These are phyloP conservation scores for Logfia minima DNA, from an alignment of 129 eudicot genomes.

Conservation along the genomic window DNA sequence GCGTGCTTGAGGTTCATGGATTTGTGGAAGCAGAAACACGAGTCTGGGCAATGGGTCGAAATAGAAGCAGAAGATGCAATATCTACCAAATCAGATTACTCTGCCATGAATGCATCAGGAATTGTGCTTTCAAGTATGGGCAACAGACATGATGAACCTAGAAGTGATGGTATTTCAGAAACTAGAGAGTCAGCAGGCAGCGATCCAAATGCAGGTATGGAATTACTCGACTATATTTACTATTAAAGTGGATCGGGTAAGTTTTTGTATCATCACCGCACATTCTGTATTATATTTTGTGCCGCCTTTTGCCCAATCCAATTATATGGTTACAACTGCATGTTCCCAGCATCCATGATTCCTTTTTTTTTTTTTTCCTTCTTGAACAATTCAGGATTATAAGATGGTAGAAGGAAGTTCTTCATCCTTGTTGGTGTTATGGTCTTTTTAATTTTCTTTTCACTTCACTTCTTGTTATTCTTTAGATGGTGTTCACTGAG, in stretches of 20 bases:
- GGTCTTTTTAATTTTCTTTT: no score
- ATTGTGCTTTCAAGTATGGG: conserved; percentile 48
- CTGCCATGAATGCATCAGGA: conserved; percentile 58
- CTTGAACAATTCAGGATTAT: neutral
- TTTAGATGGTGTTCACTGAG: neutral
- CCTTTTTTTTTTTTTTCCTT: neutral
- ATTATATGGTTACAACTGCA: neutral
- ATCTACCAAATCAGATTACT: conserved; percentile 42
- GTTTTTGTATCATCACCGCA: neutral
- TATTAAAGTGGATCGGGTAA: neutral
- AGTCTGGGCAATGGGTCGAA: conserved; percentile 89
- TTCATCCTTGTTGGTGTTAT: neutral
- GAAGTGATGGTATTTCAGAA: conserved; percentile 47
- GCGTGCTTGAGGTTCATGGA: conserved; percentile 75
- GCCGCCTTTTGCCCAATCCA: neutral
- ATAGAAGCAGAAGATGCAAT: conserved; percentile 69
- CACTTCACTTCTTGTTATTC: neutral
- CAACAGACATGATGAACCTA: conserved; percentile 44
- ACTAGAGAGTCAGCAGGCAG: conserved; percentile 43
- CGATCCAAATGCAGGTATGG: conserved; percentile 44
- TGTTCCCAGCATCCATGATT: no score
- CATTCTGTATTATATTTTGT: neutral
- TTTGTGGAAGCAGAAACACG: conserved; percentile 89
- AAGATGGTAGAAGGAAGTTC: neutral
- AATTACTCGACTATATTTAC: neutral